A percentile compares a stretch with the other conserved stretches of the same genome.
phyloP scores from a whole-genome alignment of 1,139 yeast species.

The Nakaseomyces delphensis region DNA sequence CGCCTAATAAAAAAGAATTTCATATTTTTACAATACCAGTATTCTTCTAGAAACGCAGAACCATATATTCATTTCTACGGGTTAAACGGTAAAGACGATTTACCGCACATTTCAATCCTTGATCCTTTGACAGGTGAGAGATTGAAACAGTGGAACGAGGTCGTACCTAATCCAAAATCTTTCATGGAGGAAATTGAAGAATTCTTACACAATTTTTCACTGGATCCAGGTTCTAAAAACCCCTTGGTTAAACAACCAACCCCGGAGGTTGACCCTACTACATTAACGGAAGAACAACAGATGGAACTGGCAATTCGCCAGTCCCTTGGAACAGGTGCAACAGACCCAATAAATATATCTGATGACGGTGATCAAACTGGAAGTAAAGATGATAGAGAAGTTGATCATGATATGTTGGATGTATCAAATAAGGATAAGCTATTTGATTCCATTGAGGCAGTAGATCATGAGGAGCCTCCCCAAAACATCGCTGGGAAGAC shows the following conservation, averaged over 20 bases:
- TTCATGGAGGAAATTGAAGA: conserved; percentile 57
- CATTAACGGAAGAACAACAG: conserved; percentile 78
- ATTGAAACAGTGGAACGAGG: conserved; percentile 57
- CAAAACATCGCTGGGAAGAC: conserved; percentile 40
- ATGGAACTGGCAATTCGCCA: conserved; percentile 67
- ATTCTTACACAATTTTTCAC: conserved; percentile 55
- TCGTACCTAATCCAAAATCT: conserved; percentile 47
- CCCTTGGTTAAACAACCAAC: conserved; percentile 47
- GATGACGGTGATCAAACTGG: conserved; percentile 15
- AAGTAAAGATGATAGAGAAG: conserved; percentile 12
- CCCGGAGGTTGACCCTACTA: conserved; percentile 46
- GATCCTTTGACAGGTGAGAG: conserved; percentile 96
- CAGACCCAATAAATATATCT: conserved; percentile 12
- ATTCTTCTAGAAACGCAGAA: conserved; percentile 65
- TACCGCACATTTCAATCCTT: conserved; percentile 83
- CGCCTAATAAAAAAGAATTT: conserved; percentile 57
- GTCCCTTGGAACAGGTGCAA: conserved; percentile 37
- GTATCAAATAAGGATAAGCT: conserved; percentile 12
- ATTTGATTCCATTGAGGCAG: conserved; percentile 35
- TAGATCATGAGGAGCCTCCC: conserved; percentile 53
- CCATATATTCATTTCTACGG: conserved; percentile 67
- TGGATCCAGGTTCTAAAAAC: conserved; percentile 56
- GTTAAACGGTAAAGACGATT: conserved; percentile 39
- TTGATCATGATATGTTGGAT: conserved; percentile 6
- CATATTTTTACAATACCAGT: conserved; percentile 72